Evolutionary conservation across 2,329 filamentous ascomycete species (phyloP).

Genomic region (Ilyonectria robusta): DNA sequence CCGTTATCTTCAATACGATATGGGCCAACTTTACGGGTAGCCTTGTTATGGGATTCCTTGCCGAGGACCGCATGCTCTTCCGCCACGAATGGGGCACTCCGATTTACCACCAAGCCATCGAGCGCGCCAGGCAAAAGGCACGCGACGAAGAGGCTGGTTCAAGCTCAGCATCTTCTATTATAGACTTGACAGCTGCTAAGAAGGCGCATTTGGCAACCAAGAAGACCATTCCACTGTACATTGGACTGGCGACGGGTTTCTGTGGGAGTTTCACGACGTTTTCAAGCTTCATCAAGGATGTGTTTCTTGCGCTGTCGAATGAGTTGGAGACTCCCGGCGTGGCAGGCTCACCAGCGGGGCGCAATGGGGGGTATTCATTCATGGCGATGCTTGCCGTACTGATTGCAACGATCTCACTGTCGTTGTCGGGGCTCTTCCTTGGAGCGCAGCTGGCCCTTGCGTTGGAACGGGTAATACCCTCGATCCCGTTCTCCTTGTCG

Average conservation of each 20-base stretch:
- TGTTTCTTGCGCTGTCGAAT: conserved; percentile 85
- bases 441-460: conserved; percentile 83
- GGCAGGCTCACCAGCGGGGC: conserved; percentile 55
- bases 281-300: conserved; percentile 86
- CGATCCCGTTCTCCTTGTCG: conserved; percentile 69
- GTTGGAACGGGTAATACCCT: conserved; percentile 70
- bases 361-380: conserved; percentile 85
- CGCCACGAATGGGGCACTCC: conserved; percentile 73
- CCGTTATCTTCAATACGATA: conserved; percentile 79
- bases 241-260: conserved; percentile 88
- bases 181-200: conserved; percentile 62
- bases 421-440: conserved; percentile 76
- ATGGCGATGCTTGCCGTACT: conserved; percentile 84
- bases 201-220: conserved; percentile 76
- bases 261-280: conserved; percentile 94
- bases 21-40: conserved; percentile 93
- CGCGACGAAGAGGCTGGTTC: conserved; percentile 57
- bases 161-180: conserved; percentile 29
- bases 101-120: conserved; percentile 55
- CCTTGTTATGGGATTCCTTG: conserved; percentile 86
- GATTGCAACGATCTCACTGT: conserved; percentile 80
- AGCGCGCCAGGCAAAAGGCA: conserved; percentile 48
- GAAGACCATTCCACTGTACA: conserved; percentile 90
- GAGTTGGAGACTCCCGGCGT: conserved; percentile 65
- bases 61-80: conserved; percentile 84